Evolutionary conservation across 106 monocot species (phyloP).

Genomic region (Dioscorea dumetorum): DNA sequence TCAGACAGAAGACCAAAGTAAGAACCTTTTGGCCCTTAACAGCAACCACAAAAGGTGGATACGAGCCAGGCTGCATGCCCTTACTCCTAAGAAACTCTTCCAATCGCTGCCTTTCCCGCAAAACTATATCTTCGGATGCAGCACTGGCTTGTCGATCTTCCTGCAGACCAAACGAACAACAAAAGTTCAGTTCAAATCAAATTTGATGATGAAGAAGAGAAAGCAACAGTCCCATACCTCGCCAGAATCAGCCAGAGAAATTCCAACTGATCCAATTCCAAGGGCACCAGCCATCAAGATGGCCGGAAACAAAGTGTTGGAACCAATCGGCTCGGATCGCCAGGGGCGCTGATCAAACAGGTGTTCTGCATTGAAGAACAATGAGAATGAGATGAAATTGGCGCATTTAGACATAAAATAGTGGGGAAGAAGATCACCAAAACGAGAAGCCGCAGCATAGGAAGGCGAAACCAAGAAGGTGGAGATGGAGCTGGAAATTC

Average conservation of each 20-base stretch:
- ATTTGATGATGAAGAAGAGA: neutral
- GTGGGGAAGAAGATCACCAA: no score
- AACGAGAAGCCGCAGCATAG: no score
- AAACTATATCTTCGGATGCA: constrained; percentile 14
- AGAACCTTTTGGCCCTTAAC: constrained; percentile 64
- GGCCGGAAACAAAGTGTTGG: constrained; percentile 5
- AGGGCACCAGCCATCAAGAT: constrained; percentile 9
- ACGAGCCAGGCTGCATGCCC: constrained; percentile 55
- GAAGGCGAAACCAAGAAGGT: no score
- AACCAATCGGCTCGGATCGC: neutral
- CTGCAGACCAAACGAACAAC: neutral
- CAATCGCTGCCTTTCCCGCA: constrained; percentile 43
- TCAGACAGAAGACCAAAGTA: neutral
- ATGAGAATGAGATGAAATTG: no score
- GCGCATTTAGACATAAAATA: no score
- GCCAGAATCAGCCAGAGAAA: constrained; percentile 24
- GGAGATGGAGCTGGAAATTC: no score
- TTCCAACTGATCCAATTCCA: constrained; percentile 21
- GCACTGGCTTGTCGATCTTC: neutral
- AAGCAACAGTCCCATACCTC: constrained; percentile 6
- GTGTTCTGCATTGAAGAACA: no score
- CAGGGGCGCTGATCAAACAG: no score
- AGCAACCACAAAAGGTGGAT: constrained; percentile 50
- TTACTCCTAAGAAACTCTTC: constrained; percentile 45
- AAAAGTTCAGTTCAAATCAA: no score